phyloP scores from a whole-genome alignment of 1,139 yeast genomes.

The Hansenula sp. region DNA sequence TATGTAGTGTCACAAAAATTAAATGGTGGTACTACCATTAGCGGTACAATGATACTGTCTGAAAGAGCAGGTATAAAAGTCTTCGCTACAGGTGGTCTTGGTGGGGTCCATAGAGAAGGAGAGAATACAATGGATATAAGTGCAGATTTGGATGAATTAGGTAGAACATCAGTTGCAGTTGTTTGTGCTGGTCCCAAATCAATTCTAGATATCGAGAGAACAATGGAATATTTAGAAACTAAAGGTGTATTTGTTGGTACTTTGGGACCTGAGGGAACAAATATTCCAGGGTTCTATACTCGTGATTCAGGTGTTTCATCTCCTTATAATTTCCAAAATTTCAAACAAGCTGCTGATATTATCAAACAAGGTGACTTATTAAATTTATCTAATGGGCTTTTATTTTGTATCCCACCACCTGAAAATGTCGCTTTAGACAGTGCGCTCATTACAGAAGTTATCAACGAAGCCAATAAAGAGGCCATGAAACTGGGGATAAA shows the following conservation, averaged over 20 bases:
- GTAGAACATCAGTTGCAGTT: slow-evolving; percentile 80
- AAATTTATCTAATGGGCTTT: slow-evolving; percentile 59
- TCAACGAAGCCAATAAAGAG: slow-evolving; percentile 52
- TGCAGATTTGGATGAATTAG: slow-evolving; percentile 84
- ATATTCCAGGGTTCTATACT: slow-evolving; percentile 84
- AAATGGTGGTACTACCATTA: slow-evolving; percentile 87
- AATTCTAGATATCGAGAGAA: slow-evolving; percentile 73
- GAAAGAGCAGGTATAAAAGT: slow-evolving; percentile 73
- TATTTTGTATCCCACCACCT: slow-evolving; percentile 86
- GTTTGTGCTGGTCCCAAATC: slow-evolving; percentile 92
- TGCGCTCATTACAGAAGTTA: slow-evolving; percentile 48
- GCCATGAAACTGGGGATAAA: slow-evolving; percentile 51
- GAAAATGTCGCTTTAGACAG: slow-evolving; percentile 54
- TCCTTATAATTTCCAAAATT: slow-evolving; percentile 57
- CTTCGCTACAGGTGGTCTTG: slow-evolving; percentile 92
- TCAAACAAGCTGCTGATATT: slow-evolving; percentile 58
- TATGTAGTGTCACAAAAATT: slow-evolving; percentile 58
- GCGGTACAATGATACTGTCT: slow-evolving; percentile 84
- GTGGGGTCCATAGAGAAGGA: slow-evolving; percentile 87
- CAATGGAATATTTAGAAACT: slow-evolving; percentile 85
- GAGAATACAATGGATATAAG: slow-evolving; percentile 75
- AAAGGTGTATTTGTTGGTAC: slow-evolving; percentile 67
- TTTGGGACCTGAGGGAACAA: slow-evolving; percentile 39
- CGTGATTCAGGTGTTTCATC: slow-evolving; percentile 71
- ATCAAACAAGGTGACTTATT: slow-evolving; percentile 49